Evolutionary conservation across 75 land plant genomes (phyloP), one percentile per base, ranked within the genome.

Genomic region (Picea sitchensis): DNA sequence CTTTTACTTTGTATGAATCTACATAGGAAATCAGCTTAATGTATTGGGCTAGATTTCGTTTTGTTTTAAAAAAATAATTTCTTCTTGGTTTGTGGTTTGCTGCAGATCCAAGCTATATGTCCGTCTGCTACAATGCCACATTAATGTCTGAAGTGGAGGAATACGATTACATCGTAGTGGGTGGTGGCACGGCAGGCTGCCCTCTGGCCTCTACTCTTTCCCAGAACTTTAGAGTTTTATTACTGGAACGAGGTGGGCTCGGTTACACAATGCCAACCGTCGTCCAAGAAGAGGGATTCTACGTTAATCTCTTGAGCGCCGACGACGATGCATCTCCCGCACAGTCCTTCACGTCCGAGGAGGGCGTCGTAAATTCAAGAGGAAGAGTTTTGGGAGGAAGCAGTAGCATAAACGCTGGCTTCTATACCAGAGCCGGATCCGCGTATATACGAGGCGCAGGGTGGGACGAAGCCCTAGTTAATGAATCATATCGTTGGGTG

Each of bases 301-400:
- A 83, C 23, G 51, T 78, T 44, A 80, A 84, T 13, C 78, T 96
- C 18, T 54, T 62, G 12, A 76, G 83, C 41, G 67, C 59, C 41
- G 76, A 83, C 76, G 26, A 75, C 0, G 30, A 23, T 26, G 84
- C 85, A 68, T 88, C 94, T 30, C 92, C 98, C 3, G 87, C 96
- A 1, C 89, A 95, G 73, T 13, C 87, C 72, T 93, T 97, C 80
- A 76, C 76, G 7, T 93, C 98, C 59, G 92, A 91, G 54, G 98
- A 97, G 30, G 99, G 98, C 17, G 91, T 97, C 9, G 83, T 85
- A 1, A 91, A 87, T 80, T 76, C 92, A 41, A 84, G 99, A 1
- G 97, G 94, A 11, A 81, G 98, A 0, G 96, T 95, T 47, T 88
- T 97, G 61, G 99, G 99, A 31, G 99, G 99, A 31, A 84, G 95